Evolutionary conservation across 306 rosid species (phyloP).

Genomic region (Crotalaria pallida): DNA sequence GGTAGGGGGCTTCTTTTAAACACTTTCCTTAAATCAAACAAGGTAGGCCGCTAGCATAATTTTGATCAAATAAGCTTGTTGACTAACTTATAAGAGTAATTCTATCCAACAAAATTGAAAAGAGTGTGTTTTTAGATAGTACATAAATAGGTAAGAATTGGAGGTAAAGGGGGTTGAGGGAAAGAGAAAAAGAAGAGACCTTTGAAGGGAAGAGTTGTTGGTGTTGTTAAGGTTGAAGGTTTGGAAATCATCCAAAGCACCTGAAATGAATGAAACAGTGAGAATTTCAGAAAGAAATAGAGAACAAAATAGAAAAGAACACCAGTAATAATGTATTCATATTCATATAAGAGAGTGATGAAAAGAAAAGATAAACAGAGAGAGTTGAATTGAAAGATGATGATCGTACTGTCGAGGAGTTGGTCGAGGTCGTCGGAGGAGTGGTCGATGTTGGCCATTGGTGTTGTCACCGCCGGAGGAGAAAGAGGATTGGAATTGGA

Average conservation of each 20-base stretch:
- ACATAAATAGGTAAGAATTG: neutral
- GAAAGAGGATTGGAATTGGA: neutral
- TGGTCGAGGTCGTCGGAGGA: slow-evolving; percentile 66
- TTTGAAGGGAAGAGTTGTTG: slow-evolving; percentile 31
- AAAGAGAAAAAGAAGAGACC: slow-evolving; percentile 31
- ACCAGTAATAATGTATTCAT: too few species aligned
- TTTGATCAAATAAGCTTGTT: too few species aligned
- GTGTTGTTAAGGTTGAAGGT: slow-evolving; percentile 47
- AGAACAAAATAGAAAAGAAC: too few species aligned
- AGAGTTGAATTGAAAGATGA: neutral
- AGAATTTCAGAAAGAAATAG: neutral
- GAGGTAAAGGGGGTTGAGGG: neutral
- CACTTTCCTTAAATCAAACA: too few species aligned
- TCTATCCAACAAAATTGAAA: too few species aligned
- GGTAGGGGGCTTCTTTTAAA: too few species aligned
- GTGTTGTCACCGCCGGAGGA: slow-evolving; percentile 24
- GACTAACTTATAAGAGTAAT: too few species aligned
- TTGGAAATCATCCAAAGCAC: slow-evolving; percentile 94
- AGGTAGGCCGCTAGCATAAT: too few species aligned
- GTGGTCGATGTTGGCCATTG: slow-evolving; percentile 55
- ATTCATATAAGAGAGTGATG: neutral
- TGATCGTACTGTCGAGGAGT: slow-evolving; percentile 76
- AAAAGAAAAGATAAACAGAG: neutral
- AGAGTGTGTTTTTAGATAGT: too few species aligned
- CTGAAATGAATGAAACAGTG: slow-evolving; percentile 37